Conservation (phyloP, 2,329 filamentous ascomycete species). For the Plenodomus biglobosus region DNA sequence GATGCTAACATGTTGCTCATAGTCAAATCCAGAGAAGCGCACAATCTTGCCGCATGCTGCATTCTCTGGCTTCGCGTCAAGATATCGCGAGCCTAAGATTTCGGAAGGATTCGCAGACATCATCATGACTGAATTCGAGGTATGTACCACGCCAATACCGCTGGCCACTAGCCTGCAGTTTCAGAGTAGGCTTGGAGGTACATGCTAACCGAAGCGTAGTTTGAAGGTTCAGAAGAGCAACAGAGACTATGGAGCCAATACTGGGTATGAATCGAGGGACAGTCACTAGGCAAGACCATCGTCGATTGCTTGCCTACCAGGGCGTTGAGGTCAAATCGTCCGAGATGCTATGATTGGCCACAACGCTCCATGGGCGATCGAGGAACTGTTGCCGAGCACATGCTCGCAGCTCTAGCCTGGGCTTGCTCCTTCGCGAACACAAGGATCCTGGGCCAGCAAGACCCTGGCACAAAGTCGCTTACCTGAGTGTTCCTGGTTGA, state of each 20-base stretch:
- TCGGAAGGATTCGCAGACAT: slow-evolving; percentile 86
- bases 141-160: slow-evolving; percentile 38
- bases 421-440: slow-evolving; percentile 8
- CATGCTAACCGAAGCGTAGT: slow-evolving; percentile 47
- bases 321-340: slow-evolving; percentile 1
- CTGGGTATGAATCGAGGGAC: slow-evolving; percentile 60
- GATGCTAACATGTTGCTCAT: slow-evolving; percentile 20
- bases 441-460: slow-evolving; percentile 10
- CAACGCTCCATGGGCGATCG: neutral
- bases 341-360: slow-evolving; percentile 7
- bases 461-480: slow-evolving; percentile 1
- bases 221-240: slow-evolving; percentile 69
- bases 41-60: slow-evolving; percentile 74
- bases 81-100: slow-evolving; percentile 70
- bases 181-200: slow-evolving; percentile 1
- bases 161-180: slow-evolving; percentile 4
- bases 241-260: slow-evolving; percentile 73
- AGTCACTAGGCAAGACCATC: neutral
- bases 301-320: neutral
- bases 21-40: slow-evolving; percentile 83
- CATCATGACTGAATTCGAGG: slow-evolving; percentile 70
- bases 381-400: slow-evolving; percentile 16
- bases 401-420: slow-evolving; percentile 22
- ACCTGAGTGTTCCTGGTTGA: neutral
- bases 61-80: slow-evolving; percentile 72